Percentiles rank a stretch among this genome's conserved stretches.
Conservation (phyloP, 1,139 yeast species). For the Pichia sp. region DNA sequence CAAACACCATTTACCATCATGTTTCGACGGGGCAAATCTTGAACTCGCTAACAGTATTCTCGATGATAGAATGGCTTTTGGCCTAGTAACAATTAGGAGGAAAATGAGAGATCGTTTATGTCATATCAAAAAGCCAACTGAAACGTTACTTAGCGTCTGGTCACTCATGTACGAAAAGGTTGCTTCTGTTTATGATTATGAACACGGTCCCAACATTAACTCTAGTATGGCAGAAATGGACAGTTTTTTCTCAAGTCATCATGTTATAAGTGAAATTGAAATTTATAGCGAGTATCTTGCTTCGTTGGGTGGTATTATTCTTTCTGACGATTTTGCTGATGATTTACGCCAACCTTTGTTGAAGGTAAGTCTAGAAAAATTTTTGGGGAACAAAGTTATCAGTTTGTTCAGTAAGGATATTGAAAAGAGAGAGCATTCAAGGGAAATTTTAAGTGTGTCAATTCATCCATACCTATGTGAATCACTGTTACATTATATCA, state of each 20-base stretch:
- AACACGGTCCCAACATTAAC: conserved; percentile 19
- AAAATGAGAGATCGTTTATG: conserved; percentile 53
- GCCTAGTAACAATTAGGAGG: conserved; percentile 73
- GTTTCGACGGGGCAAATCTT: conserved; percentile 36
- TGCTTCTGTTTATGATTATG: conserved; percentile 16
- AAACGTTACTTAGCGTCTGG: conserved; percentile 61
- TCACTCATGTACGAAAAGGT: conserved; percentile 44
- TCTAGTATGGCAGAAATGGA: conserved; percentile 22
- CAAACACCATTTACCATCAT: conserved; percentile 28
- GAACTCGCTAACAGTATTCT: conserved; percentile 48
- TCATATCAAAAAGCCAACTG: conserved; percentile 53
- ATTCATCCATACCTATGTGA: conserved; percentile 32
- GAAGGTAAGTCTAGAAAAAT: conserved; percentile 22
- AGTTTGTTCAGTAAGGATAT: conserved; percentile 25
- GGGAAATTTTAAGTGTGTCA: conserved; percentile 32
- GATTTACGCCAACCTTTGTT: conserved; percentile 25
- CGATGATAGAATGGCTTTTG: conserved; percentile 64
- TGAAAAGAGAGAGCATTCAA: conserved; percentile 27
- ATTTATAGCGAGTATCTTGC: conserved; percentile 31
- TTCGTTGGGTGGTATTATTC: conserved; percentile 31
- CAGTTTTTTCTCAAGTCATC: conserved; percentile 28
- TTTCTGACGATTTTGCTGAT: conserved; percentile 24
- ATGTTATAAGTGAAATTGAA: conserved; percentile 16
- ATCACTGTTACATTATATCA: conserved; percentile 21
- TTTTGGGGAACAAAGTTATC: conserved; percentile 24